Evolutionary conservation across 805 yeast species (phyloP).

Genomic region (Dipodascus geniculatus): DNA sequence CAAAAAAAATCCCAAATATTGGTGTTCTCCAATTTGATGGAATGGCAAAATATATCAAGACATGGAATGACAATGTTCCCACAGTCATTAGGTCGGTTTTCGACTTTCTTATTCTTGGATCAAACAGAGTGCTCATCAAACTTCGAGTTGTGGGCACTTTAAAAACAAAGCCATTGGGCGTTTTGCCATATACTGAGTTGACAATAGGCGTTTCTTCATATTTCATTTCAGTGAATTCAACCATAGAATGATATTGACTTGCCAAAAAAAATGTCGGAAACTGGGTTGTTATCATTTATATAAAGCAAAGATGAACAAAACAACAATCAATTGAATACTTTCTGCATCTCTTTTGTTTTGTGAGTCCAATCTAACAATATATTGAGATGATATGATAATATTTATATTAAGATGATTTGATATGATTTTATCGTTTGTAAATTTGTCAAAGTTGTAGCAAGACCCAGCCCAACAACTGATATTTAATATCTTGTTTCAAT

Average conservation of each 20-base stretch:
- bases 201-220: no score
- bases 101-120: constrained; percentile 62
- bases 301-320: neutral
- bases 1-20: constrained; percentile 42
- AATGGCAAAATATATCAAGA: constrained; percentile 19
- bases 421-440: no score
- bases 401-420: no score
- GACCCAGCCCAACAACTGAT: no score
- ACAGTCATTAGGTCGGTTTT: constrained; percentile 52
- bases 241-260: no score
- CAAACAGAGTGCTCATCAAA: constrained; percentile 71
- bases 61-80: constrained; percentile 27
- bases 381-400: no score
- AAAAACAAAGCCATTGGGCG: neutral
- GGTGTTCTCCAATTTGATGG: constrained; percentile 21
- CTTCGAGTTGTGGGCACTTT: constrained; percentile 57
- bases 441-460: no score
- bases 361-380: no score
- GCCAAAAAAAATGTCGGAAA: neutral
- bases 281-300: neutral
- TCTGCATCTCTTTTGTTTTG: no score
- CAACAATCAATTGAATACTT: neutral
- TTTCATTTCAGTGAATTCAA: no score
- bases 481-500: no score
- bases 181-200: neutral